A percentile compares a stretch with the other conserved stretches of the same genome.
Evolutionary conservation across 495 filamentous ascomycete genomes (phyloP).

Genomic region (Chaetomium fimeti): DNA sequence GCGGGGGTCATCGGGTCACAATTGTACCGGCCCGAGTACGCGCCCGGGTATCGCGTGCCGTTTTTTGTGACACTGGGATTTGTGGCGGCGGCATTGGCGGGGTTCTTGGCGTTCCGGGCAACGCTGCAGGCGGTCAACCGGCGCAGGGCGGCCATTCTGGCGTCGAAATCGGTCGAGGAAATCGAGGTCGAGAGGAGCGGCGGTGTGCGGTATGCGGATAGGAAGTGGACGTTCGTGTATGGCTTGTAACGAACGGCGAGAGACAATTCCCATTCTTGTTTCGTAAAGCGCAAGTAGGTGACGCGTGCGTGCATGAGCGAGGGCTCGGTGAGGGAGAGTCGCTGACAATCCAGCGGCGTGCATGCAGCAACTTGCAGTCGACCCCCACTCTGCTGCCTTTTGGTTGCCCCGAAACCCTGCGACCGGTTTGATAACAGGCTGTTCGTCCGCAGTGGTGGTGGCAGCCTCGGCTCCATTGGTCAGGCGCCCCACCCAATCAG

Average conservation of each 20-base stretch:
- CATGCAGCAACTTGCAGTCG: constrained; percentile 35
- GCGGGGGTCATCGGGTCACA: constrained; percentile 1
- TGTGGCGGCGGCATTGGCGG: constrained; percentile 5
- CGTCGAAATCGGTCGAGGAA: background rate
- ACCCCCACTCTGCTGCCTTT: constrained; percentile 16
- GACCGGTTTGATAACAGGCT: constrained; percentile 46
- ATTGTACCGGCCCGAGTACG: constrained; percentile 1
- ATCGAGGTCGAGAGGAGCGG: background rate
- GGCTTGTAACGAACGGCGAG: background rate
- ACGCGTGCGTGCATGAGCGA: too few species aligned
- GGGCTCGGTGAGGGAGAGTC: too few species aligned
- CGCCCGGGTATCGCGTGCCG: background rate
- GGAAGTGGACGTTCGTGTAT: constrained; percentile 3
- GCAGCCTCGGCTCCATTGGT: constrained; percentile 6
- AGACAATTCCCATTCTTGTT: too few species aligned
- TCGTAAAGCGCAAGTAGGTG: background rate
- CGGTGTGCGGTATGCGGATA: background rate
- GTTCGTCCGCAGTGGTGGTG: background rate
- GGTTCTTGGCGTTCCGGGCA: background rate
- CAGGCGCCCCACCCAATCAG: background rate
- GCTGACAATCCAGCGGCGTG: too few species aligned
- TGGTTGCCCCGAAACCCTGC: background rate
- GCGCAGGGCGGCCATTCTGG: background rate
- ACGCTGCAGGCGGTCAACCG: constrained; percentile 9
- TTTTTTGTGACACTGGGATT: background rate